Conservation (phyloP, 2,329 filamentous ascomycete species). For the Cladobotryum protrusum region DNA sequence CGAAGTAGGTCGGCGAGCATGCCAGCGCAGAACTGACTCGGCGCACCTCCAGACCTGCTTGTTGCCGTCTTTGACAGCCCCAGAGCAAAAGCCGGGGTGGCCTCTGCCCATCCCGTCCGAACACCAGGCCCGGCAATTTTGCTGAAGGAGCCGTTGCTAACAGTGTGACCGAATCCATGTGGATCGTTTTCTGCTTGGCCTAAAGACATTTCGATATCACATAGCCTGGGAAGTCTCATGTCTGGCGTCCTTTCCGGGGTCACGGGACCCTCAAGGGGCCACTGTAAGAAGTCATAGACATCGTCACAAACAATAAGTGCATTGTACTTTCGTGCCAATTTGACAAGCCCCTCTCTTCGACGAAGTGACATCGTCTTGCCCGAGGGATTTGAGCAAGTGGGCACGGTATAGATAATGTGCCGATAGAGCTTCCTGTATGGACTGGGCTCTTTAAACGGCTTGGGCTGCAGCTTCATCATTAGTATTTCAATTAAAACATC, state of each 20-base stretch:
- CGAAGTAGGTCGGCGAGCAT: constrained; percentile 44
- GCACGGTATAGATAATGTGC: constrained; percentile 82
- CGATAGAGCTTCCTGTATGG: constrained; percentile 71
- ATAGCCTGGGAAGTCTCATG: constrained; percentile 65
- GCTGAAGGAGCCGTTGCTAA: constrained; percentile 85
- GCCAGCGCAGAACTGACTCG: constrained; percentile 48
- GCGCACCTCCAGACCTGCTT: constrained; percentile 51
- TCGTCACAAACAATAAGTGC: constrained; percentile 84
- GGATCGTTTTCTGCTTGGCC: constrained; percentile 45
- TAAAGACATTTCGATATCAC: constrained; percentile 69
- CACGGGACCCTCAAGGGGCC: constrained; percentile 46
- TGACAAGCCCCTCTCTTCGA: constrained; percentile 62
- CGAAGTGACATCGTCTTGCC: constrained; percentile 71
- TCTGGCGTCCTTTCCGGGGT: constrained; percentile 14
- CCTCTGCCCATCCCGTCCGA: constrained; percentile 85
- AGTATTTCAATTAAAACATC: neutral
- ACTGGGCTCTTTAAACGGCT: constrained; percentile 48
- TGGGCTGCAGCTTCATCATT: neutral
- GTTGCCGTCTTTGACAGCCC: constrained; percentile 49
- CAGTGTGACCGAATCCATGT: constrained; percentile 63
- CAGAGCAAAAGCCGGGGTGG: constrained; percentile 47
- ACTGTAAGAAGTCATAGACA: constrained; percentile 89
- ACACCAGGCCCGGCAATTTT: constrained; percentile 80
- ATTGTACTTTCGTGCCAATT: constrained; percentile 71
- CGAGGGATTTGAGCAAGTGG: constrained; percentile 84